phyloP scores from a whole-genome alignment of 306 rosid species.

The Prosopis cineraria region DNA sequence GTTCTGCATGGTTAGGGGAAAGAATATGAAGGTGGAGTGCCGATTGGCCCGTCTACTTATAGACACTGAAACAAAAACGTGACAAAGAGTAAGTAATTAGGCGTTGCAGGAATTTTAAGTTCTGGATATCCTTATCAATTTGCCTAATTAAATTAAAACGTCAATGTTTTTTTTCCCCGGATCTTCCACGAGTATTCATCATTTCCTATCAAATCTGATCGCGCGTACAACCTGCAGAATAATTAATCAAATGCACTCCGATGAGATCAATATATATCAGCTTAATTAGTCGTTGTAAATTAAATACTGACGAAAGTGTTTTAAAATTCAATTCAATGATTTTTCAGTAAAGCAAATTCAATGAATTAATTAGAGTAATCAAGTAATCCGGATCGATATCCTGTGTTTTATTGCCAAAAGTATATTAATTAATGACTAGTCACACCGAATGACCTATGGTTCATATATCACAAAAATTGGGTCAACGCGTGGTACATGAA shows the following conservation, averaged over 20 bases:
- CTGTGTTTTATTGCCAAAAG: not conserved
- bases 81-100: slow-evolving; percentile 6
- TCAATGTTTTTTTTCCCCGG: not conserved
- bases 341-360: too few relatives aligned
- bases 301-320: not conserved
- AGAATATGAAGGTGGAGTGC: slow-evolving; percentile 20
- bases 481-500: slow-evolving; percentile 45
- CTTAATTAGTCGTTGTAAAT: not conserved
- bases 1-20: not conserved
- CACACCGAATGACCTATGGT: not conserved
- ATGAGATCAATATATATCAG: not conserved
- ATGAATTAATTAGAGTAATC: not conserved
- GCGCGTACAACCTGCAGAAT: not conserved
- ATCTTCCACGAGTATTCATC: not conserved
- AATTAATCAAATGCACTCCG: not conserved
- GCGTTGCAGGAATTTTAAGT: slow-evolving; percentile 6
- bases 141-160: not conserved
- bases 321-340: not conserved
- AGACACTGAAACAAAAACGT: slow-evolving; percentile 25
- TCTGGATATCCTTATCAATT: not conserved
- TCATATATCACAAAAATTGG: slow-evolving; percentile 30
- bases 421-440: not conserved
- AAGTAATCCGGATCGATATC: not conserved
- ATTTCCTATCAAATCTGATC: not conserved
- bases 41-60: too few relatives aligned